Conservation (phyloP, 345 rosid genomes). For the Angophora floribunda region DNA sequence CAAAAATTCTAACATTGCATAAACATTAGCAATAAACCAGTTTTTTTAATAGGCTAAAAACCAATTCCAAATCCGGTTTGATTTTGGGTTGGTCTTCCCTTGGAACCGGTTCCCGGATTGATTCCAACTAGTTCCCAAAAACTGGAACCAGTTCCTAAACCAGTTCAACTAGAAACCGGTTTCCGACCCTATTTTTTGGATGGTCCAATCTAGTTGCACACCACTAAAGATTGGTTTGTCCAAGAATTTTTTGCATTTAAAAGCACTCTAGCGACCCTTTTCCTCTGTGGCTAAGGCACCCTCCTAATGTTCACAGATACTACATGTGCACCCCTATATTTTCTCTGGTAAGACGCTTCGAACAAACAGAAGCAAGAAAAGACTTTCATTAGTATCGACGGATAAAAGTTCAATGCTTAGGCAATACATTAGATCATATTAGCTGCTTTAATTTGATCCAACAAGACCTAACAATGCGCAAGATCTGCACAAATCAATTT, state of each 20-base stretch:
- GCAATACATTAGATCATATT: not conserved
- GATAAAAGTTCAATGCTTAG: not conserved
- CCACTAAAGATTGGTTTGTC: not conserved
- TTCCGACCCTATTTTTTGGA: too few relatives aligned
- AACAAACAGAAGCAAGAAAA: not conserved
- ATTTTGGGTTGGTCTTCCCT: too few relatives aligned
- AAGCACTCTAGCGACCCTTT: not conserved
- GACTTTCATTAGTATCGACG: not conserved
- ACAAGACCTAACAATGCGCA: not conserved
- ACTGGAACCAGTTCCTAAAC: too few relatives aligned
- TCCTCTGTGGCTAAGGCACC: not conserved
- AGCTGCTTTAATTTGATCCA: not conserved
- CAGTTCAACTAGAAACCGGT: too few relatives aligned
- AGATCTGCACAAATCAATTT: not conserved
- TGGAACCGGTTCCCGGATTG: too few relatives aligned
- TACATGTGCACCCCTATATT: not conserved
- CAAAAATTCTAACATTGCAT: too few relatives aligned
- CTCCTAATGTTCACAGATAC: not conserved
- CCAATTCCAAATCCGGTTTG: too few relatives aligned
- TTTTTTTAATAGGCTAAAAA: too few relatives aligned
- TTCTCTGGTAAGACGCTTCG: not conserved
- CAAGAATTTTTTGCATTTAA: not conserved
- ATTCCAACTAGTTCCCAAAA: too few relatives aligned
- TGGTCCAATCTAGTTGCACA: too few relatives aligned
- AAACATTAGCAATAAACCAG: too few relatives aligned